Conservation (phyloP, 352 stramenopile genomes). For the Hyaloperonospora brassicae region DNA sequence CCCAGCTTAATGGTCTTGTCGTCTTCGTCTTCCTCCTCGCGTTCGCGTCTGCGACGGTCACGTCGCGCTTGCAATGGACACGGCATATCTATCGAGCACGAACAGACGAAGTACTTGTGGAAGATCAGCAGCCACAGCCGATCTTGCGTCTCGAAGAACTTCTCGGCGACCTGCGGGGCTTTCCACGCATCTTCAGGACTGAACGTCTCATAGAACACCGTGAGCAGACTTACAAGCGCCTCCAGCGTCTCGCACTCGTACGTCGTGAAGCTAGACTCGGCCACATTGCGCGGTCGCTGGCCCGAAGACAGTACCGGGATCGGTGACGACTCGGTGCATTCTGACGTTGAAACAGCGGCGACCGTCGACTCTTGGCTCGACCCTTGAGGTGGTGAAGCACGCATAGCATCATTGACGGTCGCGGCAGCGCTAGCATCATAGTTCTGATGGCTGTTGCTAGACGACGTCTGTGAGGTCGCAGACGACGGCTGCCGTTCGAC, state of each 20-base stretch:
- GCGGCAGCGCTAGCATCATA: slow-evolving; percentile 17
- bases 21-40: slow-evolving; percentile 48
- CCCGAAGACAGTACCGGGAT: slow-evolving; percentile 25
- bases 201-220: slow-evolving; percentile 68
- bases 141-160: slow-evolving; percentile 72
- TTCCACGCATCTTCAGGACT: slow-evolving; percentile 79
- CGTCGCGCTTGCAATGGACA: slow-evolving; percentile 63
- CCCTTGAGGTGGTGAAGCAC: slow-evolving; percentile 8
- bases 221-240: slow-evolving; percentile 50
- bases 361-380: slow-evolving; percentile 6
- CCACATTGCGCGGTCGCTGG: slow-evolving; percentile 50
- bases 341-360: slow-evolving; percentile 10
- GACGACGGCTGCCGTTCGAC: slow-evolving; percentile 31
- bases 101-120: slow-evolving; percentile 82
- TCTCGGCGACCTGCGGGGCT: slow-evolving; percentile 64
- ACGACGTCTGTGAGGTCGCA: slow-evolving; percentile 35
- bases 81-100: slow-evolving; percentile 69
- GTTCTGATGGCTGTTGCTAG: slow-evolving; percentile 21
- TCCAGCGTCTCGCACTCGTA: slow-evolving; percentile 77
- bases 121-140: slow-evolving; percentile 78
- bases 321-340: slow-evolving; percentile 22
- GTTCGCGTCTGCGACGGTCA: slow-evolving; percentile 39
- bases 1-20: slow-evolving; percentile 91
- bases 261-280: slow-evolving; percentile 67
- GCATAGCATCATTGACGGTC: slow-evolving; percentile 21